Conservation (phyloP, 2,329 filamentous ascomycete species). For the Penicillium sp. region DNA sequence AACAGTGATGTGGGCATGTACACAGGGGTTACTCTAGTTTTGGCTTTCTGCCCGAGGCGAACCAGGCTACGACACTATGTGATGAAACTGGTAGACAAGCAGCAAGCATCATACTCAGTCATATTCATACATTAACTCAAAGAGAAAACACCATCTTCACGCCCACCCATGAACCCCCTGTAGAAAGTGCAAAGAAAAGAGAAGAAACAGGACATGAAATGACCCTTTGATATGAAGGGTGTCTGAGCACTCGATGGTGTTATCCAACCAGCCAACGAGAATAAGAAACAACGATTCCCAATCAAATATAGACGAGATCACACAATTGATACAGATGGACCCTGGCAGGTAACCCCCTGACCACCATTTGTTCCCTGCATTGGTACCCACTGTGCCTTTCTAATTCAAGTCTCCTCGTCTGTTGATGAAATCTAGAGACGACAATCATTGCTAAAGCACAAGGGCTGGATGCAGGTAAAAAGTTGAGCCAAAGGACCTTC, state of each 20-base stretch:
- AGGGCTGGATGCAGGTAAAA: background rate
- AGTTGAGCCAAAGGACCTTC: background rate
- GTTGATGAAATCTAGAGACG: background rate
- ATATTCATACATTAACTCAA: conserved; percentile 22
- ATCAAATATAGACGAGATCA: background rate
- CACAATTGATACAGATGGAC: background rate
- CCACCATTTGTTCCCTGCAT: background rate
- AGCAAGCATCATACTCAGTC: conserved; percentile 6
- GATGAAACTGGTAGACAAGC: background rate
- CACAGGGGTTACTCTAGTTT: background rate
- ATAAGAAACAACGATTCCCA: background rate
- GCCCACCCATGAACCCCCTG: conserved; percentile 10
- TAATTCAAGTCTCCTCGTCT: background rate
- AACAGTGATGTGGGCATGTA: no score
- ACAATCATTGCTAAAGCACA: background rate
- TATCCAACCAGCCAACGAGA: background rate
- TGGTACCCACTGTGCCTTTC: background rate
- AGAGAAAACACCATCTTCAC: conserved; percentile 10
- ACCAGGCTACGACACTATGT: background rate
- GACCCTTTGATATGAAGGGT: background rate
- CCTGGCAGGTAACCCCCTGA: background rate
- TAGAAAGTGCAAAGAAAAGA: conserved; percentile 5
- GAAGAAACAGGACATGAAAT: conserved; percentile 8
- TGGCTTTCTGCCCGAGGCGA: background rate
- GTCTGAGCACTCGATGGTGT: background rate